Percentiles rank a stretch among this genome's conserved stretches.
phyloP scores from a whole-genome alignment of 768 basidiomycete species.

The Suillus plorans region DNA sequence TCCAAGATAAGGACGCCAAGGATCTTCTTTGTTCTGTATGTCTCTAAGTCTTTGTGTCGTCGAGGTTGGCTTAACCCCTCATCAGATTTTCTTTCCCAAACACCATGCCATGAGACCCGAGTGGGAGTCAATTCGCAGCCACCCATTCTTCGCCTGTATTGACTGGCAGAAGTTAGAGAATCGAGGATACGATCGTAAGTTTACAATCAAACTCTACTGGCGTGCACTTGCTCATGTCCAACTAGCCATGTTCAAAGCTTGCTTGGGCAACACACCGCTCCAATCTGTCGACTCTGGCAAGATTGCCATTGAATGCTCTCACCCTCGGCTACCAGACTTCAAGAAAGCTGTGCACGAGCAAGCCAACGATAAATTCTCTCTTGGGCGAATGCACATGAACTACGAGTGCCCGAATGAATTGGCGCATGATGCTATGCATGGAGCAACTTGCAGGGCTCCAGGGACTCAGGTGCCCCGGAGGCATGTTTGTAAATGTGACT shows the following conservation, averaged over 20 bases:
- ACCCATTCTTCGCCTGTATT: constrained; percentile 11
- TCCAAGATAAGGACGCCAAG: constrained; percentile 9
- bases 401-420: not conserved
- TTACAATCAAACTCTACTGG: not conserved
- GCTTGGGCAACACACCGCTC: not conserved
- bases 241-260: constrained; percentile 4
- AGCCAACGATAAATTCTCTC: not conserved
- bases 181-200: constrained; percentile 12
- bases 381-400: not conserved
- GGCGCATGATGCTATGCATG: not conserved
- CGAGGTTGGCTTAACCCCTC: not conserved
- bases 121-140: constrained; percentile 8
- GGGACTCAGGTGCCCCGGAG: too few relatives aligned
- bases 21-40: constrained; percentile 13
- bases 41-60: not conserved
- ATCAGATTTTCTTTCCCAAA: constrained; percentile 4
- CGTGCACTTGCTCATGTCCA: not conserved
- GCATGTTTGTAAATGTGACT: constrained; percentile 1
- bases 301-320: not conserved
- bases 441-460: not conserved
- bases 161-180: constrained; percentile 10
- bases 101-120: constrained; percentile 11
- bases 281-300: constrained; percentile 1
- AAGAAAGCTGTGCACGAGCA: not conserved
- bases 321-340: not conserved